Evolutionary conservation across 768 basidiomycete species (phyloP).

Genomic region (Lactifluus pinguis): DNA sequence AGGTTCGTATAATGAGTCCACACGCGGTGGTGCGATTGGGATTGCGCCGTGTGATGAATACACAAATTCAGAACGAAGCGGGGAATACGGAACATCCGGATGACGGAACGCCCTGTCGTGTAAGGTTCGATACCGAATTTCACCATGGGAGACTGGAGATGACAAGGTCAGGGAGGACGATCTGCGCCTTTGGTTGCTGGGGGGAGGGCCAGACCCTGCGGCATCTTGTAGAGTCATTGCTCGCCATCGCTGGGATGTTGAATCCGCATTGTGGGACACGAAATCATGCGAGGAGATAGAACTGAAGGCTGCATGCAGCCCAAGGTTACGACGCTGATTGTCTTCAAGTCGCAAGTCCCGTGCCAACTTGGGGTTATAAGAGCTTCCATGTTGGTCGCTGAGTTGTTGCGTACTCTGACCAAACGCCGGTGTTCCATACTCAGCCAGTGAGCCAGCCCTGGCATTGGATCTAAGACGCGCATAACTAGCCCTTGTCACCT

Average conservation of each 20-base stretch:
- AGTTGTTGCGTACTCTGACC: background rate
- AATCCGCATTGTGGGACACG: background rate
- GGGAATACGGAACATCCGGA: conserved; percentile 10
- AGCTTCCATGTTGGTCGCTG: background rate
- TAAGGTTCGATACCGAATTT: conserved; percentile 1
- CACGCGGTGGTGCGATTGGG: background rate
- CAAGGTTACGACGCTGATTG: background rate
- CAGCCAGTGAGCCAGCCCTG: background rate
- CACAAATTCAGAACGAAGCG: conserved; percentile 1
- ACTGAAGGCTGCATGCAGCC: background rate
- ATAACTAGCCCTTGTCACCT: background rate
- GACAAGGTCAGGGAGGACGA: background rate
- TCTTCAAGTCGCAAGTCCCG: background rate
- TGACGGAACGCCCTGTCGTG: conserved; percentile 8
- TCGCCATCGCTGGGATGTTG: background rate
- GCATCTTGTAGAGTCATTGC: background rate
- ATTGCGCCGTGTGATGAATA: background rate
- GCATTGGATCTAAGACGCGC: background rate
- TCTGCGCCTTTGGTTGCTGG: background rate
- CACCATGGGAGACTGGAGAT: background rate
- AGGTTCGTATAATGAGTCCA: background rate
- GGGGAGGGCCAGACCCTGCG: background rate
- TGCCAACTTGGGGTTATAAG: background rate
- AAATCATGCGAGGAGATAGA: background rate
- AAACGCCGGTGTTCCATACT: background rate